phyloP scores from a whole-genome alignment of 345 rosid species.

The Eucalyptus marginata region DNA sequence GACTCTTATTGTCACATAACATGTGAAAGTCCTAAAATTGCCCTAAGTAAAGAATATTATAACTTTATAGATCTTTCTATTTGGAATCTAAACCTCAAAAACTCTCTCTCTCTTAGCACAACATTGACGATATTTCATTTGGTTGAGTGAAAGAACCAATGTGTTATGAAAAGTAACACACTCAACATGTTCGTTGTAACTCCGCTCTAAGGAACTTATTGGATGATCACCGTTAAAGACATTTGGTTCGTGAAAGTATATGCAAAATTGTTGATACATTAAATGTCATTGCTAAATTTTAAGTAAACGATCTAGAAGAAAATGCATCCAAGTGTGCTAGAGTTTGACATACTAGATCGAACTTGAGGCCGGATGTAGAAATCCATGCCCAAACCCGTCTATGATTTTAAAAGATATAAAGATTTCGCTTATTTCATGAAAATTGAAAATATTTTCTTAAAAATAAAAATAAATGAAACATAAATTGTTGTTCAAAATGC shows the following conservation, averaged over 20 bases:
- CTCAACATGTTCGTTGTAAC: background rate
- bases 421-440: background rate
- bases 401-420: background rate
- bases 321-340: background rate
- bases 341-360: background rate
- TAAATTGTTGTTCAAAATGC: background rate
- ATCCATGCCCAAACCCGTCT: fast-evolving
- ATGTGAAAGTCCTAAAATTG: background rate
- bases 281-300: background rate
- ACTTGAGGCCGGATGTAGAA: background rate
- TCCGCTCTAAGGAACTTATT: background rate
- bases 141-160: fast-evolving
- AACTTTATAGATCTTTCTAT: background rate
- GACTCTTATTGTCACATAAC: background rate
- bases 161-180: background rate
- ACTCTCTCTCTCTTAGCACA: background rate
- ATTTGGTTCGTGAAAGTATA: background rate
- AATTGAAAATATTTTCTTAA: background rate
- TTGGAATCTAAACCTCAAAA: background rate
- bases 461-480: fast-evolving
- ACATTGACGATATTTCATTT: background rate
- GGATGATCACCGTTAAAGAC: background rate
- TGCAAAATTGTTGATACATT: background rate
- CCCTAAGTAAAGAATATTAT: background rate
- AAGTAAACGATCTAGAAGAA: background rate